Percentiles rank a stretch among this genome's conserved stretches.
Evolutionary conservation across 2,329 filamentous ascomycete species (phyloP).

Genomic region (Trichophyton rubrum): DNA sequence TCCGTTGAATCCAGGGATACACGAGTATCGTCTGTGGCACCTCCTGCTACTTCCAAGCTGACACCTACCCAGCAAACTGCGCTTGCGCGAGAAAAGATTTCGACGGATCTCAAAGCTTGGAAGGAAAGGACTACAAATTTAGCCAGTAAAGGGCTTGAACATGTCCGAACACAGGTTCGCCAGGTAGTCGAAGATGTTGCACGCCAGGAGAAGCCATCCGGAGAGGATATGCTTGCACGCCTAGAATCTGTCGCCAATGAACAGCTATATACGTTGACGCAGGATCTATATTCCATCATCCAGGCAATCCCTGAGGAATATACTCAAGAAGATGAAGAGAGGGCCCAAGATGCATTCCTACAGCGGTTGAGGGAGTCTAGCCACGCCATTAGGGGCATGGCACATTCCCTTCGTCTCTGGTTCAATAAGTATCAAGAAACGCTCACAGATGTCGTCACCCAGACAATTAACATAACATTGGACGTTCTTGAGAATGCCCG

Average conservation of each 20-base stretch:
- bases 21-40: slow-evolving; percentile 16
- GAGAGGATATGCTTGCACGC: slow-evolving; percentile 45
- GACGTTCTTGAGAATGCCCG: slow-evolving; percentile 71
- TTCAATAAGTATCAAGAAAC: slow-evolving; percentile 58
- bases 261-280: slow-evolving; percentile 54
- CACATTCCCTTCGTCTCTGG: slow-evolving; percentile 67
- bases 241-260: slow-evolving; percentile 55
- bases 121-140: slow-evolving; percentile 77
- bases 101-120: slow-evolving; percentile 63
- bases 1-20: slow-evolving; percentile 11
- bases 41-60: slow-evolving; percentile 18
- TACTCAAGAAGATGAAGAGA: slow-evolving; percentile 39
- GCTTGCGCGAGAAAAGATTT: slow-evolving; percentile 49
- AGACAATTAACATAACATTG: slow-evolving; percentile 67
- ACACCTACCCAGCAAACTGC: slow-evolving; percentile 24
- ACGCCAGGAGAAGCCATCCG: slow-evolving; percentile 49
- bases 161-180: slow-evolving; percentile 49
- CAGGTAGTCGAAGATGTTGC: slow-evolving; percentile 63
- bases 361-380: slow-evolving; percentile 54
- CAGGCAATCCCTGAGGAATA: slow-evolving; percentile 46
- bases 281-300: slow-evolving; percentile 48
- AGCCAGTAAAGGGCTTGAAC: slow-evolving; percentile 68
- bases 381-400: slow-evolving; percentile 60
- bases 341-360: slow-evolving; percentile 41
- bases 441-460: slow-evolving; percentile 54